phyloP scores from a whole-genome alignment of 108 stramenopile genomes.

The Nitzschia sp. region DNA sequence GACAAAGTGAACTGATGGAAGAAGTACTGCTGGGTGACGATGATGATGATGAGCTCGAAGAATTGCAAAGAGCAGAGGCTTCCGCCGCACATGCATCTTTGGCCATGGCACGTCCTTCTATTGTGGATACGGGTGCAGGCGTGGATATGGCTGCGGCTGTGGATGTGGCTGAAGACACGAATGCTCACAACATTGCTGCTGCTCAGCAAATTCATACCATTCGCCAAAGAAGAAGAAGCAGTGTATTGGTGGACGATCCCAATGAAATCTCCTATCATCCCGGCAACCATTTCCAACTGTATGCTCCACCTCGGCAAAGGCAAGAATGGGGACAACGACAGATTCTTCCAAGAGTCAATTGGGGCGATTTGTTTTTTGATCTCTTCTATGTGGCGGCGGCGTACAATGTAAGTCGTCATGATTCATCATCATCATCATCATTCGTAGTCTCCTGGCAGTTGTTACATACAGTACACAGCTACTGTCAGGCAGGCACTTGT shows the following conservation, averaged over 20 bases:
- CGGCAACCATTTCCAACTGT: background rate
- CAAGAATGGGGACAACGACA: slow-evolving; percentile 41
- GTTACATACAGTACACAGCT: background rate
- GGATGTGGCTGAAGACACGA: background rate
- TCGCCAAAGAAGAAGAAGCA: background rate
- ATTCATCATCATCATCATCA: too few relatives aligned
- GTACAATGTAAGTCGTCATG: slow-evolving; percentile 46
- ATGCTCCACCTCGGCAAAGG: slow-evolving; percentile 48
- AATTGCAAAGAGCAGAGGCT: too few relatives aligned
- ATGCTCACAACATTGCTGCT: background rate
- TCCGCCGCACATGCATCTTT: too few relatives aligned
- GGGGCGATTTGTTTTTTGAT: slow-evolving; percentile 75
- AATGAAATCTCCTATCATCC: slow-evolving; percentile 24
- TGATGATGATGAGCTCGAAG: background rate
- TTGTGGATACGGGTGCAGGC: too few relatives aligned
- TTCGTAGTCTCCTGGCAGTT: too few relatives aligned
- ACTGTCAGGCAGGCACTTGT: too few relatives aligned
- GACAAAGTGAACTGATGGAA: background rate
- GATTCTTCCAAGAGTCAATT: slow-evolving; percentile 52
- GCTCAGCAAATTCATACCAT: background rate
- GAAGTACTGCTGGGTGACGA: background rate
- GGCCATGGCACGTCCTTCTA: too few relatives aligned
- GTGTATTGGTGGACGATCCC: background rate
- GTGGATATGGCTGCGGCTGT: too few relatives aligned
- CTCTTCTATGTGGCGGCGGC: slow-evolving; percentile 65